Evolutionary conservation across 2,329 filamentous ascomycete species (phyloP).

Genomic region (Talaromyces rugulosus): DNA sequence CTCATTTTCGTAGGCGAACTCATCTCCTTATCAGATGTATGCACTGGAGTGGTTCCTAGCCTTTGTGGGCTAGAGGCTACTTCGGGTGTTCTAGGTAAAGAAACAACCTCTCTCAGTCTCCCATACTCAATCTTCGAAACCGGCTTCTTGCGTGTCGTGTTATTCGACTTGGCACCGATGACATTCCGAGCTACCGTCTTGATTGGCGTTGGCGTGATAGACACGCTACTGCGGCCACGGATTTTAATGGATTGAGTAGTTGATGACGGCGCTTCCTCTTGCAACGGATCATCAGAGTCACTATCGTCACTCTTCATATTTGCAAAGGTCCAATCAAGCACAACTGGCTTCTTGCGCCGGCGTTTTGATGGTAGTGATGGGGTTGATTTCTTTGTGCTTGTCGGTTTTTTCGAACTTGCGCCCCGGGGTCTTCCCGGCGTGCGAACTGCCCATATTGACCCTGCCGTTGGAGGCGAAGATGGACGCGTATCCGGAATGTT

Average conservation of each 20-base stretch:
- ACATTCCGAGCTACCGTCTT: neutral
- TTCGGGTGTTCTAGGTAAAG: constrained; percentile 4
- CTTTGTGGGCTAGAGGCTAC: constrained; percentile 5
- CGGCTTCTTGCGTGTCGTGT: neutral
- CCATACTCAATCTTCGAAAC: neutral
- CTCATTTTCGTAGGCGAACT: constrained; percentile 16
- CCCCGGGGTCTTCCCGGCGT: constrained; percentile 18
- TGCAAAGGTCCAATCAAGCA: constrained; percentile 35
- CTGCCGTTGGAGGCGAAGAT: constrained; percentile 30
- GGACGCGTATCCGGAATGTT: constrained; percentile 14
- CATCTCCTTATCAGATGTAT: neutral
- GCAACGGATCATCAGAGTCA: constrained; percentile 42
- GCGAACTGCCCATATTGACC: constrained; percentile 36
- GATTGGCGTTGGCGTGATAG: constrained; percentile 5
- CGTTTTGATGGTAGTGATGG: constrained; percentile 17
- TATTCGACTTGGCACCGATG: neutral
- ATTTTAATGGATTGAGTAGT: constrained; percentile 8
- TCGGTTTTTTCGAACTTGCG: constrained; percentile 19
- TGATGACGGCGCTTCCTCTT: constrained; percentile 29
- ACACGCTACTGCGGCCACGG: neutral
- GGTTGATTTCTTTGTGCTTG: constrained; percentile 17
- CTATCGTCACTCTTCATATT: constrained; percentile 24
- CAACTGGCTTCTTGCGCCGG: constrained; percentile 26
- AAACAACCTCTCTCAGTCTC: neutral
- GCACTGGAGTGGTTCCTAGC: constrained; percentile 1